Base-by-base conservation (phyloP, 352 stramenopile species). In the Globisporangium paddicum region DNA sequence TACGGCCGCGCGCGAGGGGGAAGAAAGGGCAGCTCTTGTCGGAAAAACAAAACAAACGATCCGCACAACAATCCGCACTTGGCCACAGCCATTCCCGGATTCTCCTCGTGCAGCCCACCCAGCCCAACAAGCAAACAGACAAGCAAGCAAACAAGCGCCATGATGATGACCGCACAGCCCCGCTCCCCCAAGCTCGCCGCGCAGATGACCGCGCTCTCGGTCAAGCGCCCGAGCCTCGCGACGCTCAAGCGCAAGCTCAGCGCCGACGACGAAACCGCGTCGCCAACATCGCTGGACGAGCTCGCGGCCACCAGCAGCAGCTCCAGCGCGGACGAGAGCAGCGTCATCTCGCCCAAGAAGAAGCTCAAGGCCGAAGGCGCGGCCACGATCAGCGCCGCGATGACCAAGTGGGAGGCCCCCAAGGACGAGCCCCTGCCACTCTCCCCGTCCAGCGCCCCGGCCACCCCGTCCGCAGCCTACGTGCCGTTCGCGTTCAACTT, bases 171-270 rank as follows among this genome's bases (percentile, higher is more conserved):
- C 26, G 51, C 51, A 28, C 51, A 58, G 37, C 51, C 35, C 51
- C 48, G 51, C 37, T 58, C 51, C 51, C 51, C 51, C 4, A 58
- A 58, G 51, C 51, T 58, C 37, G 38, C 51, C 1, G 14, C 51
- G 9, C 51, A 58, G 41, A 44, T 60, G 54, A 53, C 54, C 28
- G 21, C 60, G 46, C 61, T 82, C 18, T 74, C 66, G 9, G 60
- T 73, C 62, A 77, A 78, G 62, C 73, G 73, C 18, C 73, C 71
- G 21, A 68, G 40, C 48, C 35, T 86, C 23, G 67, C 72, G 34
- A 66, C 67, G 44, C 60, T 70, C 48, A 86, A 86, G 71, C 76
- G 76, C 63, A 83, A 82, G 62, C 58, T 73, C 21, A 79, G 68
- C 61, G 28, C 58, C 25, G 45, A 50, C 35, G 60, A 67, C 10